Conservation (phyloP, 2,329 filamentous ascomycete species). For the Curvularia verruculosa region DNA sequence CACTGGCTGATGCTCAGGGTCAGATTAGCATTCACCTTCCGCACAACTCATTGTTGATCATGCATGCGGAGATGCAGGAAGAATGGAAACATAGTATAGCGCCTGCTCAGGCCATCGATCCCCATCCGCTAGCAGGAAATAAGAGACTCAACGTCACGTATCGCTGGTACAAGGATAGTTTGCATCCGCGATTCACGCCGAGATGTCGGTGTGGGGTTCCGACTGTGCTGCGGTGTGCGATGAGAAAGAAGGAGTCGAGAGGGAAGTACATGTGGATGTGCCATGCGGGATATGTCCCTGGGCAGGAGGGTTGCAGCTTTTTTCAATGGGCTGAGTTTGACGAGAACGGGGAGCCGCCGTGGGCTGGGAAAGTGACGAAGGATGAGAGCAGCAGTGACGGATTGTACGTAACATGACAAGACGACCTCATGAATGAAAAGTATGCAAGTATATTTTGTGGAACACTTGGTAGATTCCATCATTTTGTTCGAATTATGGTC, state of each 20-base stretch:
- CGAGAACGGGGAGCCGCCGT: slow-evolving; percentile 79
- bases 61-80: slow-evolving; percentile 99
- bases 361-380: slow-evolving; percentile 46
- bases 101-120: slow-evolving; percentile 76
- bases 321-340: slow-evolving; percentile 48
- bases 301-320: slow-evolving; percentile 56
- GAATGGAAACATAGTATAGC: slow-evolving; percentile 91
- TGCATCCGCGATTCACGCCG: slow-evolving; percentile 80
- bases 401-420: not conserved
- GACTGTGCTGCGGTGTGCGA: slow-evolving; percentile 74
- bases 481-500: not conserved
- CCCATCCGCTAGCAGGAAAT: slow-evolving; percentile 81
- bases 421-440: not conserved
- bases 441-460: not conserved
- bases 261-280: slow-evolving; percentile 96
- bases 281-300: slow-evolving; percentile 73
- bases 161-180: slow-evolving; percentile 76
- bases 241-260: slow-evolving; percentile 74
- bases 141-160: slow-evolving; percentile 94
- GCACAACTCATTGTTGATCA: slow-evolving; percentile 90
- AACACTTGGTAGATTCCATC: not conserved
- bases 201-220: slow-evolving; percentile 77
- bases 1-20: slow-evolving; percentile 68
- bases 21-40: slow-evolving; percentile 93
- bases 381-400: too few relatives aligned